Evolutionary conservation across 2,329 filamentous ascomycete genomes (phyloP).

Genomic region (Raffaelea ambrosiae): DNA sequence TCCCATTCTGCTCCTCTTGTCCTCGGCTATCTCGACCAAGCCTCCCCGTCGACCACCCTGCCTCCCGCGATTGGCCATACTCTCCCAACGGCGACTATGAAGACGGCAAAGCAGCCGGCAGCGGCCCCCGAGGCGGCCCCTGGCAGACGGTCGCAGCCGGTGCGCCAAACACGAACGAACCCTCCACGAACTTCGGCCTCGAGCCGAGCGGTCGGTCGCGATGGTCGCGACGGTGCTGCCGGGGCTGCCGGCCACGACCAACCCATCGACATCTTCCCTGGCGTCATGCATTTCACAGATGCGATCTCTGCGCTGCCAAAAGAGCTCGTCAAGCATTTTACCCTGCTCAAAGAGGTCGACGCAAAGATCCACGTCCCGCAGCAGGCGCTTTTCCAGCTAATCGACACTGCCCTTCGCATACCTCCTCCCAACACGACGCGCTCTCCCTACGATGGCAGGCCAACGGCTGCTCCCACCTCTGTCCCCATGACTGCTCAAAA

Average conservation of each 20-base stretch:
- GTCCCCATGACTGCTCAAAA: conserved; percentile 42
- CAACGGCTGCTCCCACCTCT: conserved; percentile 27
- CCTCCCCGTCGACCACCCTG: conserved; percentile 11
- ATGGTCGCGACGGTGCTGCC: conserved; percentile 31
- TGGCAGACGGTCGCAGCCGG: conserved; percentile 21
- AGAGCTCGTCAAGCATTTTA: conserved; percentile 93
- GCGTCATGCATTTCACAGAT: conserved; percentile 73
- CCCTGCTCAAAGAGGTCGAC: conserved; percentile 92
- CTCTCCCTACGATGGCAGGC: conserved; percentile 34
- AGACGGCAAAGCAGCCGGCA: conserved; percentile 40
- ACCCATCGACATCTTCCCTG: conserved; percentile 59
- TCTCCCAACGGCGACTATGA: conserved; percentile 34
- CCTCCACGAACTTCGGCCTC: conserved; percentile 47
- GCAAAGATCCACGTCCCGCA: conserved; percentile 90
- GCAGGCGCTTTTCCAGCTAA: conserved; percentile 68
- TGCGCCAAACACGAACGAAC: conserved; percentile 35
- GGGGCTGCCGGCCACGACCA: conserved; percentile 40
- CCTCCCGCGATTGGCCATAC: not conserved
- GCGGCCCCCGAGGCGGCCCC: conserved; percentile 33
- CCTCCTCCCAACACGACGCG: conserved; percentile 35
- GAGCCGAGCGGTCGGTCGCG: conserved; percentile 21
- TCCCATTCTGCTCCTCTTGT: not conserved
- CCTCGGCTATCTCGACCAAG: not conserved
- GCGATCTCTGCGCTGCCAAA: conserved; percentile 86
- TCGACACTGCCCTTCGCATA: conserved; percentile 53